Evolutionary conservation across 2,329 filamentous ascomycete species (phyloP), one percentile per base, ranked within the genome.

Genomic region (Tolypocladium tundrense): DNA sequence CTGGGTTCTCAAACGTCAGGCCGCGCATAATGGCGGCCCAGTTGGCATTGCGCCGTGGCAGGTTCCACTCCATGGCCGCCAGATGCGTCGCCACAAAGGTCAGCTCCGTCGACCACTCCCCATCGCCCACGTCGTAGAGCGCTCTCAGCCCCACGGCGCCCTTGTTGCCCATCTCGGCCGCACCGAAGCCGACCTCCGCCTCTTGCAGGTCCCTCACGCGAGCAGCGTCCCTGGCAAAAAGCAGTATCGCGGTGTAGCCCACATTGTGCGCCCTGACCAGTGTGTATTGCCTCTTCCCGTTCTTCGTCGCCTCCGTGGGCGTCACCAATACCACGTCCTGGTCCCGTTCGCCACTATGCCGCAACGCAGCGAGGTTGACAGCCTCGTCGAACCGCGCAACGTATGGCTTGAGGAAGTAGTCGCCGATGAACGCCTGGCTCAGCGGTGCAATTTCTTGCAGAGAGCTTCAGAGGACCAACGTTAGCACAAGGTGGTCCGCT

Each of bases 141-240:
- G 94, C 73, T 40, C 91, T 81, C 60, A 93, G 79, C 0, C 88
- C 94, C 0, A 96, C 88, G 4, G 91, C 93, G 37, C 93, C 94
- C 73, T 99, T 99, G 72, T 97, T 97, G 19, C 91, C 94, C 88
- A 96, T 94, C 54, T 93, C 88, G 59, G 86, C 87, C 1, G 91
- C 72, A 0, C 94, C 94, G 54, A 97, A 88, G 0, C 94, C 92
- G 2, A 91, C 87, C 56, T 88, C 89, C 2, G 88, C 90, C n/a
- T 84, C 86, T 62, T 90, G 82, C n/a, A 94, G 75, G 66, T 82
- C 77, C 56, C 76, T 75, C 55, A 97, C 76, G 31, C 80, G 77
- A 10, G 79, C 72, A 0, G 81, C 77, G 48, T 87, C 79, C 58
- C 84, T 84, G 24, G 87, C 88, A 69, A 96, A 96, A 21, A 97